These are phyloP conservation scores for Candida railenensis DNA, from an alignment of 805 yeast species.

Conservation along the genomic window DNA sequence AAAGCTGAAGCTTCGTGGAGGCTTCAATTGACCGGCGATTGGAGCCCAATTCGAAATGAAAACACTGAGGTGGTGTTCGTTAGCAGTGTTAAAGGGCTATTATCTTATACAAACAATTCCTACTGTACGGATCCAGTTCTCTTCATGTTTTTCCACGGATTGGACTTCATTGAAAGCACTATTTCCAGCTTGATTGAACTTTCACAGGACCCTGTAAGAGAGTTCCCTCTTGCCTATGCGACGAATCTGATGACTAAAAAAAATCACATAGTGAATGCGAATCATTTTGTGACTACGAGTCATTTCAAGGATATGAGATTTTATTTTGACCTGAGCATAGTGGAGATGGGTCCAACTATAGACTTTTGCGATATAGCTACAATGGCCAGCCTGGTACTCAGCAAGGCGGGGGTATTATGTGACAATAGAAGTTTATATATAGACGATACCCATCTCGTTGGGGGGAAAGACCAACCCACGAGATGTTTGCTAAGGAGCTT, in stretches of 20 bases:
- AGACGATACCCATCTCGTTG: slow-evolving; percentile 28
- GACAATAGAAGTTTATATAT: slow-evolving; percentile 14
- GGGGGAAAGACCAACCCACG: slow-evolving; percentile 30
- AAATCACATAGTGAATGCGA: not conserved
- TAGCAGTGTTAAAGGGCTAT: slow-evolving; percentile 19
- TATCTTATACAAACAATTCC: slow-evolving; percentile 13
- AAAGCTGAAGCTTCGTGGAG: slow-evolving; percentile 27
- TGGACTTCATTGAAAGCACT: slow-evolving; percentile 29
- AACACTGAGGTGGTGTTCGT: slow-evolving; percentile 24
- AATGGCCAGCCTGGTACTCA: slow-evolving; percentile 4
- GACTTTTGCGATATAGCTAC: slow-evolving; percentile 5
- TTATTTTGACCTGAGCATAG: slow-evolving; percentile 3
- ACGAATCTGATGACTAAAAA: slow-evolving; percentile 1
- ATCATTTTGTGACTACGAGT: slow-evolving; percentile 2
- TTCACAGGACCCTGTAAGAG: slow-evolving; percentile 14
- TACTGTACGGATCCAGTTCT: slow-evolving; percentile 25
- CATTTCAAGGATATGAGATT: slow-evolving; percentile 1
- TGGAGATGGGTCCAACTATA: not conserved
- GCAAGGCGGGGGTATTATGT: slow-evolving; percentile 1
- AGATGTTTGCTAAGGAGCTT: slow-evolving; percentile 28
- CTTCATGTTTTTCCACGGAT: slow-evolving; percentile 38
- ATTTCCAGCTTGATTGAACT: slow-evolving; percentile 28
- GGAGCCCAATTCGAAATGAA: slow-evolving; percentile 17
- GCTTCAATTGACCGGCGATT: slow-evolving; percentile 21
- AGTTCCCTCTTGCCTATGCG: slow-evolving; percentile 5